Percentiles rank a stretch among this genome's conserved stretches.
Conservation (phyloP, 164 flowering plant genomes). For the Dillenia turbinata region DNA sequence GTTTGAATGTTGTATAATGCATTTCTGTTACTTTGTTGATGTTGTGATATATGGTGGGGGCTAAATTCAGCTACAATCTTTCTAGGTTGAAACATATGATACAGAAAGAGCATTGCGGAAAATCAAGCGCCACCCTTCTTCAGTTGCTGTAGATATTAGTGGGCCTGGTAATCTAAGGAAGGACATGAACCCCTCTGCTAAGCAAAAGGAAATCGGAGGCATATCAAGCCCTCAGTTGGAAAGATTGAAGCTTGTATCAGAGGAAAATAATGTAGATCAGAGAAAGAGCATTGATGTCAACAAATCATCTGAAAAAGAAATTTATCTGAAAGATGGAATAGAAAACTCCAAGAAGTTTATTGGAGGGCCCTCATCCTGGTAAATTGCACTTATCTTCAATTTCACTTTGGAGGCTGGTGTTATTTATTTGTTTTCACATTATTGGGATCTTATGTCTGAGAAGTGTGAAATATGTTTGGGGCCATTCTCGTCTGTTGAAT, state of each 20-base stretch:
- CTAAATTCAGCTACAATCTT: constrained; percentile 3
- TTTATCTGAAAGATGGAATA: constrained; percentile 9
- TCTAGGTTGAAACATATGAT: constrained; percentile 72
- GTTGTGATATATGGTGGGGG: too few species aligned
- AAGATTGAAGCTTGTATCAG: constrained; percentile 26
- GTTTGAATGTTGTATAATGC: too few species aligned
- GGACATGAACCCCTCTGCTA: constrained; percentile 12
- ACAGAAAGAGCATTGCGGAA: constrained; percentile 65
- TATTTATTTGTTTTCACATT: too few species aligned
- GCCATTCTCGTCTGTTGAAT: too few species aligned
- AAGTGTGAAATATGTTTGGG: too few species aligned
- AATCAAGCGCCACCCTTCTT: constrained; percentile 67
- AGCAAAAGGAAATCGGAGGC: constrained; percentile 23
- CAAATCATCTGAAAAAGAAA: constrained; percentile 21
- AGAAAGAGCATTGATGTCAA: constrained; percentile 18
- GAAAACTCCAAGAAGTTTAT: constrained; percentile 20
- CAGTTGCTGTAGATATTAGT: constrained; percentile 35
- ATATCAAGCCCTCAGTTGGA: constrained; percentile 23
- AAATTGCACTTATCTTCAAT: constrained; percentile 6
- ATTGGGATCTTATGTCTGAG: too few species aligned
- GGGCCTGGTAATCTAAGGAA: constrained; percentile 21
- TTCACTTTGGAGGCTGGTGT: background rate
- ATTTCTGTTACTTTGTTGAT: too few species aligned
- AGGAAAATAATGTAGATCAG: constrained; percentile 17
- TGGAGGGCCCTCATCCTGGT: constrained; percentile 71